Percentiles rank a stretch among this genome's conserved stretches.
phyloP scores from a whole-genome alignment of 2,329 filamentous ascomycete genomes.

The Massarina eburnea region DNA sequence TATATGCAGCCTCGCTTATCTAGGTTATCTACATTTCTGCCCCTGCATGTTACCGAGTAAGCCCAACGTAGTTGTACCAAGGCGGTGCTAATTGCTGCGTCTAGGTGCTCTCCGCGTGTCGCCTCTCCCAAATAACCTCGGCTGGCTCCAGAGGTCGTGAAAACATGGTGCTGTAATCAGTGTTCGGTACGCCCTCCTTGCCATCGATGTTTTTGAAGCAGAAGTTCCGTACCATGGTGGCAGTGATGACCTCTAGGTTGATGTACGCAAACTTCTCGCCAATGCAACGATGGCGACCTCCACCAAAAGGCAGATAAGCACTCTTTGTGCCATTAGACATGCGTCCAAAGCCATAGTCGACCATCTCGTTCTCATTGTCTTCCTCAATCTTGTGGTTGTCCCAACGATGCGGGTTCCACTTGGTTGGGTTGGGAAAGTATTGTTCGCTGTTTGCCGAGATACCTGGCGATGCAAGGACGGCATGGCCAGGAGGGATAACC shows the following conservation, averaged over 20 bases:
- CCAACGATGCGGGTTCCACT: conserved; percentile 88
- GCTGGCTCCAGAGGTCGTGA: background rate
- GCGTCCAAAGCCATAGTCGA: conserved; percentile 81
- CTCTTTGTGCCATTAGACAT: conserved; percentile 45
- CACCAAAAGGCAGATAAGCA: conserved; percentile 87
- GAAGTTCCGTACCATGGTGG: background rate
- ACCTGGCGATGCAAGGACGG: conserved; percentile 76
- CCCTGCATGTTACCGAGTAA: background rate
- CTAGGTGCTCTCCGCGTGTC: background rate
- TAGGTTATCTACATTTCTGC: too few relatives aligned
- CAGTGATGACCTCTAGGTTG: conserved; percentile 76
- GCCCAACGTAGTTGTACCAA: background rate
- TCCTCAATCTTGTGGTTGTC: conserved; percentile 61
- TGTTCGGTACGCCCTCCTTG: background rate
- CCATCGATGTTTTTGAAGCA: background rate
- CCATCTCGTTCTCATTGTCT: conserved; percentile 66
- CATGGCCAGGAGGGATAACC: conserved; percentile 74
- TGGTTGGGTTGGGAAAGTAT: conserved; percentile 75
- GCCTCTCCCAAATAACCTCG: background rate
- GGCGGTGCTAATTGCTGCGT: background rate
- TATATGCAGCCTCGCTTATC: too few relatives aligned
- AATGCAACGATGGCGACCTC: conserved; percentile 85
- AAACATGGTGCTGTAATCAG: background rate
- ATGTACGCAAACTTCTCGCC: conserved; percentile 91
- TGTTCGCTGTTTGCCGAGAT: conserved; percentile 68